Evolutionary conservation across 2,329 filamentous ascomycete genomes (phyloP), one percentile per base, ranked within the genome.

Genomic region (Diaporthe longicolla): DNA sequence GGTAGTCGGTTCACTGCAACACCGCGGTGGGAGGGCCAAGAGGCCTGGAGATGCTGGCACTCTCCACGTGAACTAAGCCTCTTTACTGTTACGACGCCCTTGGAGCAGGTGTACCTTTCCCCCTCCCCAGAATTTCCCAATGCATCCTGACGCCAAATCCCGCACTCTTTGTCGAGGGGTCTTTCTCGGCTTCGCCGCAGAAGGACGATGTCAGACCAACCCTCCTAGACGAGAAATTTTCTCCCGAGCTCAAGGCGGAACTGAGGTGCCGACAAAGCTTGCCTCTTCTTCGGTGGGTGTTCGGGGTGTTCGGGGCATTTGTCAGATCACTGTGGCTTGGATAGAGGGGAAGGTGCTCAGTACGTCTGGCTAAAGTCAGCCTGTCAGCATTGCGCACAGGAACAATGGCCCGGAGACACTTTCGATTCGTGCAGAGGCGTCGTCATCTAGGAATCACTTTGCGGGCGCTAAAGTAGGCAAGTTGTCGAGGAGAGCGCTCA

Each of bases 251-350:
- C 13, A 54, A 26, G 21, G 17, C 63, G 48, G 63, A 35, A 40
- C 48, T 40, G 63, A 68, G n/a, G 29, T 54, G 63, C 63, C 63
- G 63, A 68, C n/a, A 24, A 54, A 37, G 32, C 21, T 54, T 48
- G 45, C 48, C 4, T 32, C 29, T 32, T 40, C 61, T 68, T 68
- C 63, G 48, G 63, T 17, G 63, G 45, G 45, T n/a, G 32, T 50
- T 68, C 48, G 63, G 63, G 48, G 32, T 40, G 13, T 40, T 45
- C 48, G 63, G 48, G 48, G 63, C 63, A 54, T 68, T 54, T 68
- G 63, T 68, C 63, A 68, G 48, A n/a, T 40, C 63, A 68, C n/a
- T 37, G 63, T 68, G 63, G 61, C 61, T 66, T 66, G 61, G 61
- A 26, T 15, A 35, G 61, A 66, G 61, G 61, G 61, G 13, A 10